Evolutionary conservation across 2,329 filamentous ascomycete genomes (phyloP).

Genomic region (Cladosporium sp.): DNA sequence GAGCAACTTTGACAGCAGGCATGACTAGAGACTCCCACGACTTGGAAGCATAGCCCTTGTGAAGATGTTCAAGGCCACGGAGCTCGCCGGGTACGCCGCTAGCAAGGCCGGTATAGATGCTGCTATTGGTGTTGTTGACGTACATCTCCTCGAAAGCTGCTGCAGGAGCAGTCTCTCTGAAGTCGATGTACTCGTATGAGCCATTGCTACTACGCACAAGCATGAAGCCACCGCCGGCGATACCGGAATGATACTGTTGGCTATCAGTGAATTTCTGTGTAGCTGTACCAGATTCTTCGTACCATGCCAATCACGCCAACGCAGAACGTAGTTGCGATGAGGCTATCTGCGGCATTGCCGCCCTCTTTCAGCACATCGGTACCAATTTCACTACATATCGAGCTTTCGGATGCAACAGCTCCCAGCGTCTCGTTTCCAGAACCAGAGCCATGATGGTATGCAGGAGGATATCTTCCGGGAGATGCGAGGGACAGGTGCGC

Average conservation of each 20-base stretch:
- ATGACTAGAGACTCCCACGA: constrained; percentile 64
- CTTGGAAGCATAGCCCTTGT: constrained; percentile 65
- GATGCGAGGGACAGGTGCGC: not conserved
- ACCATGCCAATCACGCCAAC: constrained; percentile 50
- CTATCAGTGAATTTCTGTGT: not conserved
- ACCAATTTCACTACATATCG: constrained; percentile 49
- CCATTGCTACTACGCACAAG: constrained; percentile 72
- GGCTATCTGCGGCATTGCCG: constrained; percentile 54
- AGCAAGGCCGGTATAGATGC: constrained; percentile 50
- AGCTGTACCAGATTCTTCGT: not conserved
- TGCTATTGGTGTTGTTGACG: constrained; percentile 64
- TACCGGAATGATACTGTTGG: constrained; percentile 53
- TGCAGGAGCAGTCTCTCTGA: constrained; percentile 81
- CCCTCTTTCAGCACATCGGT: constrained; percentile 47
- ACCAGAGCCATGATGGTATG: constrained; percentile 20
- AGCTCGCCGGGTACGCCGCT: constrained; percentile 73
- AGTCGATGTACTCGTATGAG: constrained; percentile 84
- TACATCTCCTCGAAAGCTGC: constrained; percentile 86
- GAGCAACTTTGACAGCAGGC: constrained; percentile 72
- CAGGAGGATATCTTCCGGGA: constrained; percentile 3
- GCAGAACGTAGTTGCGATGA: constrained; percentile 50
- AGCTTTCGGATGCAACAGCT: constrained; percentile 49
- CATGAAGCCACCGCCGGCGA: constrained; percentile 90
- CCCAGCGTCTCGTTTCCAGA: constrained; percentile 37
- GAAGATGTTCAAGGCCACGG: constrained; percentile 75